Conservation (phyloP, 257 asterid species). For the Capsicum chinense region DNA sequence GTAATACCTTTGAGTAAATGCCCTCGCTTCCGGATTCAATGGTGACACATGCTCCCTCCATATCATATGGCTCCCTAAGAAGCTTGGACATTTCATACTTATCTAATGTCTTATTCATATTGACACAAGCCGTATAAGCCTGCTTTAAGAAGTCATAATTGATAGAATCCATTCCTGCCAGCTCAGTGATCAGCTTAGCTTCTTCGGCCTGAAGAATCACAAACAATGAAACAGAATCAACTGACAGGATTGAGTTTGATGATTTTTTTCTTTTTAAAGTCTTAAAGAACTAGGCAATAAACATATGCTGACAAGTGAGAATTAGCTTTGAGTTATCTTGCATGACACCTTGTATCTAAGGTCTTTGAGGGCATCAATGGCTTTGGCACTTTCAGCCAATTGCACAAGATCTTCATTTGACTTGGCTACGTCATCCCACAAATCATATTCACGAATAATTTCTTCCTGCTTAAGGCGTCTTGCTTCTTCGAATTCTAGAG, state of each 20-base stretch:
- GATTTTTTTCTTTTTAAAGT: background rate
- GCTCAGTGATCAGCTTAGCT: conserved; percentile 84
- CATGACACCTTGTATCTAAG: conserved; percentile 63
- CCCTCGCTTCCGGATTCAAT: conserved; percentile 64
- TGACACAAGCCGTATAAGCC: conserved; percentile 71
- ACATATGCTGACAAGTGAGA: conserved; percentile 5
- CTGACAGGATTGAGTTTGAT: background rate
- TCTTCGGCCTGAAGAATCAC: conserved; percentile 71
- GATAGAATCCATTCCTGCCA: conserved; percentile 69
- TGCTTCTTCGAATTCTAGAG: conserved; percentile 71
- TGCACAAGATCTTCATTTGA: conserved; percentile 64
- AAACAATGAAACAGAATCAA: background rate
- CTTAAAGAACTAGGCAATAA: background rate
- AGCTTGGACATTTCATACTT: conserved; percentile 72
- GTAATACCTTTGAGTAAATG: conserved; percentile 49
- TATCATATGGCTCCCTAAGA: conserved; percentile 71
- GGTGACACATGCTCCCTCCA: conserved; percentile 83
- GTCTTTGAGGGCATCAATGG: conserved; percentile 70
- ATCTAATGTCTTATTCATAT: conserved; percentile 65
- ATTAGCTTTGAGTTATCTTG: conserved; percentile 4
- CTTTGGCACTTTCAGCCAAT: conserved; percentile 68
- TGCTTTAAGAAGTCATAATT: conserved; percentile 73
- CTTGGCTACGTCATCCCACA: conserved; percentile 75
- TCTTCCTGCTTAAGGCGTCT: conserved; percentile 59
- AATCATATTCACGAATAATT: conserved; percentile 57